A percentile compares a stretch with the other conserved stretches of the same genome.
These are phyloP conservation scores for Caryopteris hybrid DNA, from an alignment of 305 asterid species.

Conservation along the genomic window DNA sequence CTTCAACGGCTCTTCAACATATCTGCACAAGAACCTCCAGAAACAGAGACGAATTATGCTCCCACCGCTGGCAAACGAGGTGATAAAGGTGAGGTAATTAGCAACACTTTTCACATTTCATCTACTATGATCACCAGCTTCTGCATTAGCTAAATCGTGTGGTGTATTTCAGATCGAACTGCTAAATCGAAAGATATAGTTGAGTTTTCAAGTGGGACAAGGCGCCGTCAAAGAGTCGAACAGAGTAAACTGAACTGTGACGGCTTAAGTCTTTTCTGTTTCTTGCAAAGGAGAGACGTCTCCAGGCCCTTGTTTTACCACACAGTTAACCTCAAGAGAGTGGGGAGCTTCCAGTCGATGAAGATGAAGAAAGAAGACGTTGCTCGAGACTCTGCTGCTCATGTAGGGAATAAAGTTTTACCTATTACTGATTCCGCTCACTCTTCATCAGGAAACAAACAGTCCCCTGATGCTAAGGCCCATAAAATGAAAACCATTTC, in stretches of 20 bases:
- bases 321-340: slow-evolving; percentile 31
- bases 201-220: background rate
- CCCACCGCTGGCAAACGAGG: slow-evolving; percentile 16
- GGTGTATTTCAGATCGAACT: slow-evolving; percentile 22
- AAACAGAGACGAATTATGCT: slow-evolving; percentile 8
- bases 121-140: too few relatives aligned
- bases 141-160: too few relatives aligned
- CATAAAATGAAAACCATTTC: slow-evolving; percentile 37
- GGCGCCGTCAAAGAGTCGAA: slow-evolving; percentile 20
- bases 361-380: slow-evolving; percentile 43
- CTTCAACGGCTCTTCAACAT: slow-evolving; percentile 42
- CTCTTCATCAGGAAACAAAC: too few relatives aligned
- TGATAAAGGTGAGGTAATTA: slow-evolving; percentile 21
- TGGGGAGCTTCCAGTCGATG: slow-evolving; percentile 24
- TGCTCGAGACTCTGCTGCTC: slow-evolving; percentile 21
- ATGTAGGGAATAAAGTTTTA: slow-evolving; percentile 49
- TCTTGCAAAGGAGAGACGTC: slow-evolving; percentile 29
- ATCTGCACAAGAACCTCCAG: slow-evolving; percentile 32
- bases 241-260: slow-evolving; percentile 29
- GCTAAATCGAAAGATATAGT: slow-evolving; percentile 12
- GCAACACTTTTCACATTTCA: background rate
- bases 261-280: slow-evolving; percentile 18
- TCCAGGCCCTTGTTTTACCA: slow-evolving; percentile 33
- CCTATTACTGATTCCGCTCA: slow-evolving; percentile 49
- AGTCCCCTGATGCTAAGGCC: too few relatives aligned